Evolutionary conservation across 257 asterid species (phyloP).

Genomic region (Hygrophila difformis): DNA sequence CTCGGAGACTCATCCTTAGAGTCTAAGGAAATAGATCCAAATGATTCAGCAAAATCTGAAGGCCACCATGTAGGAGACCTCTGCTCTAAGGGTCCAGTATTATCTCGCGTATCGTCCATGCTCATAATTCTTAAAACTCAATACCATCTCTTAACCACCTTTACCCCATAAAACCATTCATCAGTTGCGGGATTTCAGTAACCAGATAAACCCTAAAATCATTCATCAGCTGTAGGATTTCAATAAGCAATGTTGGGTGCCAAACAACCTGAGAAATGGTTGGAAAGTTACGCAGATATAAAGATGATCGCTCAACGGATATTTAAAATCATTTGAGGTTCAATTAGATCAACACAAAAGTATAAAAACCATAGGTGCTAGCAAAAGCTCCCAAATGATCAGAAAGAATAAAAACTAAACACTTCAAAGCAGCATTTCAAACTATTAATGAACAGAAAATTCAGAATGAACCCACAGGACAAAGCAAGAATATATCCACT

Average conservation of each 20-base stretch:
- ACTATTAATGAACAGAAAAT: too few relatives aligned
- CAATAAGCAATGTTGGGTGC: slow-evolving; percentile 20
- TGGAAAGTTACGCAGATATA: too few relatives aligned
- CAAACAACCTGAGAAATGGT: slow-evolving; percentile 39
- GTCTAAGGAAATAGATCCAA: slow-evolving; percentile 72
- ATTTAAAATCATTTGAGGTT: too few relatives aligned
- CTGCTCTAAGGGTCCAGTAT: slow-evolving; percentile 49
- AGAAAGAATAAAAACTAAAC: too few relatives aligned
- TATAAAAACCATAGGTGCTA: too few relatives aligned
- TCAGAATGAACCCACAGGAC: too few relatives aligned
- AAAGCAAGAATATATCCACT: too few relatives aligned
- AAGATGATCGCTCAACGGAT: too few relatives aligned
- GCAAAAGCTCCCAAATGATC: too few relatives aligned
- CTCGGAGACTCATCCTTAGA: slow-evolving; percentile 35
- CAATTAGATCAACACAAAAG: too few relatives aligned
- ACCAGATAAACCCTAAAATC: neutral
- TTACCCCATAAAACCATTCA: slow-evolving; percentile 27
- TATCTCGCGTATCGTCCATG: slow-evolving; percentile 63
- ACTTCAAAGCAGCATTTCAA: too few relatives aligned
- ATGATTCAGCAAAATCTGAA: slow-evolving; percentile 52
- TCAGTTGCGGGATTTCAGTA: slow-evolving; percentile 1
- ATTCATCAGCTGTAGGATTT: neutral
- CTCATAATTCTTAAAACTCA: slow-evolving; percentile 25
- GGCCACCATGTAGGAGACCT: slow-evolving; percentile 68
- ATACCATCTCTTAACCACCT: slow-evolving; percentile 28